Conservation (phyloP, 345 rosid genomes). For the Heritiera littoralis region DNA sequence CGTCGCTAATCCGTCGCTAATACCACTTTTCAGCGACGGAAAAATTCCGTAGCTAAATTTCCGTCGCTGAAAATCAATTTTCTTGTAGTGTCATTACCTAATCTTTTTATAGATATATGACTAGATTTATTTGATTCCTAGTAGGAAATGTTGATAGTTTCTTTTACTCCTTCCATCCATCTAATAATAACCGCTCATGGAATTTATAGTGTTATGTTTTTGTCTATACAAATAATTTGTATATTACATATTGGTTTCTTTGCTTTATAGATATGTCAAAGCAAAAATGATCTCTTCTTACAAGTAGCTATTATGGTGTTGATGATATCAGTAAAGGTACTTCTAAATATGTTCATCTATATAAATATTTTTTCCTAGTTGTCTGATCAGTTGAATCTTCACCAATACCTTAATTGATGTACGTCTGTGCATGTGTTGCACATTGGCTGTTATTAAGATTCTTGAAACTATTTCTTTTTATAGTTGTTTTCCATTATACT, state of each 20-base stretch:
- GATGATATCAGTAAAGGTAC: slow-evolving; percentile 90
- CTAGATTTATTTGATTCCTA: slow-evolving; percentile 2
- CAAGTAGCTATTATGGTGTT: slow-evolving; percentile 72
- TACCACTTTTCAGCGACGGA: no score
- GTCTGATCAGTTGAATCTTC: slow-evolving; percentile 14
- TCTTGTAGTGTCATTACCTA: no score
- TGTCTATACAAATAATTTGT: background rate
- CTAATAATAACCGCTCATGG: background rate
- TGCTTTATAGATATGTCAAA: slow-evolving; percentile 57
- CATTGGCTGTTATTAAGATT: background rate
- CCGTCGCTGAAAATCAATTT: no score
- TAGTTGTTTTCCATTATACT: background rate
- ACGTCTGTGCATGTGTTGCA: slow-evolving; percentile 6
- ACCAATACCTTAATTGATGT: background rate
- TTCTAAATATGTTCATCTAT: background rate
- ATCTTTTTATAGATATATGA: background rate
- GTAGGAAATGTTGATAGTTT: background rate
- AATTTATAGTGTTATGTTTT: background rate
- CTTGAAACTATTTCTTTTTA: background rate
- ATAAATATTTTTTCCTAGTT: slow-evolving; percentile 10
- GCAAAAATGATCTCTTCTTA: slow-evolving; percentile 45
- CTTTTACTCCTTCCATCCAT: background rate
- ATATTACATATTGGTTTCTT: slow-evolving; percentile 7
- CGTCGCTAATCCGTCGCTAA: no score
- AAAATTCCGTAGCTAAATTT: no score